Conservation (phyloP, 495 filamentous ascomycete genomes). For the Daldinia vernicosa region DNA sequence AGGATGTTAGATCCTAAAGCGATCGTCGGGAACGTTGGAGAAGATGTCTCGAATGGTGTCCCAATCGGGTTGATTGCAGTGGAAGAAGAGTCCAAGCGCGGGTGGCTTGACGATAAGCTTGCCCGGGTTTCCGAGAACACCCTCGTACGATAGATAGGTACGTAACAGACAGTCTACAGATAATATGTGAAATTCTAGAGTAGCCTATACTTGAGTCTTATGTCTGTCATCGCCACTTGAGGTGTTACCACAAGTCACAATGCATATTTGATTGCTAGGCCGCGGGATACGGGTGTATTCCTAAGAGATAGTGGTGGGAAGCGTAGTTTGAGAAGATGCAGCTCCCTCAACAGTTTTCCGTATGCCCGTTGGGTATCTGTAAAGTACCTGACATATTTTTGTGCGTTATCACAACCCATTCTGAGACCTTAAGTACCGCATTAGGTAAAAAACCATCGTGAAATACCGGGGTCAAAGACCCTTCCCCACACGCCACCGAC, state of each 20-base stretch:
- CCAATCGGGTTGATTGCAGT: neutral
- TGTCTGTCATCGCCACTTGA: neutral
- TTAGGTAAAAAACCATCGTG: neutral
- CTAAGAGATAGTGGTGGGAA: neutral
- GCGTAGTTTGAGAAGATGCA: neutral
- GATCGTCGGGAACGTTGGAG: neutral
- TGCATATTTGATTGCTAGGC: neutral
- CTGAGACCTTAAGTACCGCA: neutral
- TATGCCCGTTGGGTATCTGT: neutral
- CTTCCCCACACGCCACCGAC: neutral
- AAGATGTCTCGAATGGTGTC: neutral
- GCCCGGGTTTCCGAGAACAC: neutral
- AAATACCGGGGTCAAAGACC: neutral
- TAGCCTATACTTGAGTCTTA: neutral
- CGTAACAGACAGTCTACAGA: neutral
- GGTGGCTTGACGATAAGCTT: neutral
- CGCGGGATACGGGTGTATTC: neutral
- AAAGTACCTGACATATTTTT: neutral
- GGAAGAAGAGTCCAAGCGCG: neutral
- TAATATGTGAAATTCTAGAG: neutral
- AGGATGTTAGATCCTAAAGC: neutral
- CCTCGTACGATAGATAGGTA: neutral
- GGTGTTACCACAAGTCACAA: neutral
- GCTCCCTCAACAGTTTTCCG: neutral
- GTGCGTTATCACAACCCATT: neutral